Evolutionary conservation across 345 rosid genomes (phyloP).

Genomic region (Schrenkiella parvula): DNA sequence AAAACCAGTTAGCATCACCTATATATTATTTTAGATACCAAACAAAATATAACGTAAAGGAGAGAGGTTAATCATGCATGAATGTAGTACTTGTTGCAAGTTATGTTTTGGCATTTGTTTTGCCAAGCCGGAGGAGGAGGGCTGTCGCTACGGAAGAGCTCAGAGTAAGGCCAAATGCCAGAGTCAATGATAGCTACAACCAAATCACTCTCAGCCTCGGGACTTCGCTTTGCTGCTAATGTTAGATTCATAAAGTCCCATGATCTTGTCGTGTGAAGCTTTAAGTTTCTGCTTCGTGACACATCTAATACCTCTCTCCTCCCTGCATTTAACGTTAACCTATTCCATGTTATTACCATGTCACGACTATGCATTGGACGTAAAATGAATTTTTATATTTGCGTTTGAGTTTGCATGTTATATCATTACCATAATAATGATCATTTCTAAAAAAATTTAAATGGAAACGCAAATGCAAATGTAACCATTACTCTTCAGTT

Average conservation of each 20-base stretch:
- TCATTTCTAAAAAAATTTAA: background rate
- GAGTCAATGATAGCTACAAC: constrained; percentile 21
- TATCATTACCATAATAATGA: no score
- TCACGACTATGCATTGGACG: no score
- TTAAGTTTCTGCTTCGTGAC: constrained; percentile 8
- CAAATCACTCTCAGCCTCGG: constrained; percentile 3
- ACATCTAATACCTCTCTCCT: constrained; percentile 20
- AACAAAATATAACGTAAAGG: background rate
- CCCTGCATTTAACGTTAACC: background rate
- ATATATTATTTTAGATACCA: no score
- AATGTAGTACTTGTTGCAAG: constrained; percentile 23
- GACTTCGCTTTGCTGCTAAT: background rate
- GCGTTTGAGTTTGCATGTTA: background rate
- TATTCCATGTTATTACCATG: no score
- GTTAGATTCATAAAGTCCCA: constrained; percentile 28
- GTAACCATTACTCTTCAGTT: constrained; percentile 12
- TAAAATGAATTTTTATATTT: no score
- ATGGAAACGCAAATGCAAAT: background rate
- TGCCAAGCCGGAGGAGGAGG: constrained; percentile 23
- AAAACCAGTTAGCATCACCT: no score
- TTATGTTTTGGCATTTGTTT: constrained; percentile 26
- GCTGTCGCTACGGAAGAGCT: constrained; percentile 1
- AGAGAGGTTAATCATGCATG: background rate
- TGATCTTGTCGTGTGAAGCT: constrained; percentile 33
- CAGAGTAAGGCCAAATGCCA: constrained; percentile 26